Conservation (phyloP, 495 filamentous ascomycete genomes). For the Baudoinia panamericana region DNA sequence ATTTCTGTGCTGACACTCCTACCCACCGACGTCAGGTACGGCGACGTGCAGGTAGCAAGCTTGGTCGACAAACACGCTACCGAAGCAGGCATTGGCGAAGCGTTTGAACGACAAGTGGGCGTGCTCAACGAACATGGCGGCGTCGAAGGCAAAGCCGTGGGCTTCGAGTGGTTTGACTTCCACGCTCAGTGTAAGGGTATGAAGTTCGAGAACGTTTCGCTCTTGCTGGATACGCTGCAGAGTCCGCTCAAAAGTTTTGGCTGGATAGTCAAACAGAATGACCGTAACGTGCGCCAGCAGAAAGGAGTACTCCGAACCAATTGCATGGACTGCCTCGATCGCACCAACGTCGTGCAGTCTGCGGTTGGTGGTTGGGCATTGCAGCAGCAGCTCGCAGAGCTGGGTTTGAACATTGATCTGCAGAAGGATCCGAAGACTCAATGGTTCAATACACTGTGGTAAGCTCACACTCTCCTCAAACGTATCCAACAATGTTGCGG, state of each 20-base stretch:
- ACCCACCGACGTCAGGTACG: no score
- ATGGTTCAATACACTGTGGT: conserved; percentile 90
- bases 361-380: conserved; percentile 67
- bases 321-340: conserved; percentile 95
- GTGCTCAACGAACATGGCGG: conserved; percentile 49
- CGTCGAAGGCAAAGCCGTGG: conserved; percentile 40
- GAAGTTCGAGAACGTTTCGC: conserved; percentile 87
- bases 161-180: conserved; percentile 94
- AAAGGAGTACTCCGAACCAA: conserved; percentile 73
- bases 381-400: conserved; percentile 58
- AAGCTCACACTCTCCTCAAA: not conserved
- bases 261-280: conserved; percentile 34
- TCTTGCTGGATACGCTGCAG: conserved; percentile 57
- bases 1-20: no score
- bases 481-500: not conserved
- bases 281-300: conserved; percentile 36
- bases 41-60: conserved; percentile 62
- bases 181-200: conserved; percentile 82
- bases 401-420: conserved; percentile 56
- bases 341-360: conserved; percentile 86
- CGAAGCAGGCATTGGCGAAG: conserved; percentile 62
- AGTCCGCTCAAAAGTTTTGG: conserved; percentile 49
- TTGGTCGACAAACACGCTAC: conserved; percentile 76
- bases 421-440: conserved; percentile 57
- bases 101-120: conserved; percentile 54